Base-by-base conservation (phyloP, 495 filamentous ascomycete species). In the Glutinoglossum americanum region DNA sequence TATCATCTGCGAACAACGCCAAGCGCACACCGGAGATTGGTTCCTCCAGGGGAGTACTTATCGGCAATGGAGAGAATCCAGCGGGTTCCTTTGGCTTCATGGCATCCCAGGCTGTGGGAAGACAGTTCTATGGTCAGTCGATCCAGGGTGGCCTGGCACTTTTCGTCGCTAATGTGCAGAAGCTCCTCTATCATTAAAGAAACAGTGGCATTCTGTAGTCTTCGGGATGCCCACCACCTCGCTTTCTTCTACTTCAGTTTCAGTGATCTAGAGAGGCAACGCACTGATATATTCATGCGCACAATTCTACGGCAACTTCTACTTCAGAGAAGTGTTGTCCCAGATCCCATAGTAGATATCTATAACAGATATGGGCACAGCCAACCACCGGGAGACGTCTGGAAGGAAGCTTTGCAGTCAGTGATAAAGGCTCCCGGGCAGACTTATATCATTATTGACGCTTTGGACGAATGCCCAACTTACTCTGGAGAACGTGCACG, bases 401-500 rank as follows among this genome's bases (percentile, higher is more conserved):
- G 51, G 15, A 4, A 51, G 5, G 8, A 0, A 45, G 17, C 30
- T 9, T 26, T 58, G 5, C 6, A 6, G 6, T 26, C 19, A 13
- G 6, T 28, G 10, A 3, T 49, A 26, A 8, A 26, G 11, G 8
- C 1, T n/a, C 13, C 10, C n/a, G 4, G 17, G 2, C 3, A 15
- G 17, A 49, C 56, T 1, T 65, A 57, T 37, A 5, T 66, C 13
- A 37, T 60, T 6, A 51, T 66, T n/a, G 64, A 66, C 57, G 64
- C 62, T 11, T 47, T 66, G 26, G 64, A 66, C 56, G 64, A 66
- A 45, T 66, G 64, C 48, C 45, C 61, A 1, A n/a, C n/a, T n/a
- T n/a, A n/a, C n/a, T n/a, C n/a, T n/a, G n/a, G n/a, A n/a, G n/a
- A n/a, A n/a, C n/a, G n/a, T n/a, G n/a, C n/a, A n/a, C 47, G 57